Evolutionary conservation across 169 alveolate species (phyloP), one percentile per base, ranked within the genome.

Genomic region (Plasmodium blacklocki): DNA sequence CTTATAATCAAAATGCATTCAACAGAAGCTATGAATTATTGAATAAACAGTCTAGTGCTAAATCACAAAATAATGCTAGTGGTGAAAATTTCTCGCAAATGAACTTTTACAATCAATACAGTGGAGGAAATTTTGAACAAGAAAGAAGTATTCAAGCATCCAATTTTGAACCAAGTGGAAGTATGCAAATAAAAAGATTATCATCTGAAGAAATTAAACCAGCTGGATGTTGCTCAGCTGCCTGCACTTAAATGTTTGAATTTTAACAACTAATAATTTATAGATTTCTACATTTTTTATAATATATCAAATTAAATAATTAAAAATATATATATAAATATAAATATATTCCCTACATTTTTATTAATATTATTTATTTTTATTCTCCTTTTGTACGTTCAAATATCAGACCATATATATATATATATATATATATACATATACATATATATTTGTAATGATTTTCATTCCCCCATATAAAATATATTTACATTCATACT

Each of bases 121-220:
- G 71, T 73, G 63, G 29, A 23, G 85, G 39, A 67, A 83, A 67
- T 62, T 54, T 29, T 47, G 73, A 83, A 2, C 72, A 67, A 68
- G 63, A 83, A 9, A n/a, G 59, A 68, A 47, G 49, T 19, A 60
- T 86, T 39, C 92, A 86, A 12, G 29, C 54, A 72, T 86, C 92
- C 15, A 86, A 39, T 21, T 86, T 86, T 50, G 73, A 73, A 9
- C 19, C 59, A 32, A 23, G 68, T 26, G 88, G 83, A 71, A 86
- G 88, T 26, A 12, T 73, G 23, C 92, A 86, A 56, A 7, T 86
- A 29, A 86, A 86, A 67, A 86, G 92, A 72, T 12, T 86, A 39
- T 87, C 87, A 64, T 86, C 92, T 62, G 92, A 86, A 66, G 92
- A 86, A 49, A 29, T 68, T 67, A 73, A 70, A 49, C 92, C 92